phyloP scores from a whole-genome alignment of 2,329 filamentous ascomycete genomes.

The Berkeleyomyces basicola region DNA sequence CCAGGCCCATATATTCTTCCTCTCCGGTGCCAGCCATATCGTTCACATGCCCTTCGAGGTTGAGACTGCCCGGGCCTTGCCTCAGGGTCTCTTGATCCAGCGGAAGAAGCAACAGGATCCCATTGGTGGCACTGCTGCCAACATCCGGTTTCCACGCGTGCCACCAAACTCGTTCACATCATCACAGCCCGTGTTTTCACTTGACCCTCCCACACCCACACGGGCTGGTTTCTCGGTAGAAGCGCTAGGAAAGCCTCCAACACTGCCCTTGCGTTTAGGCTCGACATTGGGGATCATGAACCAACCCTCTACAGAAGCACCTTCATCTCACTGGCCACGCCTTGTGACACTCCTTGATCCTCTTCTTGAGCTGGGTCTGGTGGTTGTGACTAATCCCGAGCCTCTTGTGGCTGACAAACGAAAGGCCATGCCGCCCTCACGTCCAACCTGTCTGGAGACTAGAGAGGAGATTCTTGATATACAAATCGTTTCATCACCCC shows the following conservation, averaged over 20 bases:
- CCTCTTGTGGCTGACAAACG: slow-evolving; percentile 19
- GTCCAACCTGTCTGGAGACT: slow-evolving; percentile 45
- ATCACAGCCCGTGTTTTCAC: slow-evolving; percentile 41
- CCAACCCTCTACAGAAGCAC: slow-evolving; percentile 35
- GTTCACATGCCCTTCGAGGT: slow-evolving; percentile 92
- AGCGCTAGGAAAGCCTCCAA: slow-evolving; percentile 37
- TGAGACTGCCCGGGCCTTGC: slow-evolving; percentile 67
- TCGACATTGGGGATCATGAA: slow-evolving; percentile 41
- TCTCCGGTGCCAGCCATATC: slow-evolving; percentile 74
- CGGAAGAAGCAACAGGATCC: slow-evolving; percentile 41
- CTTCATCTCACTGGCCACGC: slow-evolving; percentile 49
- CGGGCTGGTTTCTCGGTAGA: slow-evolving; percentile 35
- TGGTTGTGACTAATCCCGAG: slow-evolving; percentile 44
- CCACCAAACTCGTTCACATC: slow-evolving; percentile 68
- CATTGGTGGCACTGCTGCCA: background rate
- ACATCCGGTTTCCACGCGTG: slow-evolving; percentile 35
- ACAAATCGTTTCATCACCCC: slow-evolving; percentile 47
- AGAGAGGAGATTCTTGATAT: slow-evolving; percentile 75
- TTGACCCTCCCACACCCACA: background rate
- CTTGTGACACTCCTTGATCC: slow-evolving; percentile 77
- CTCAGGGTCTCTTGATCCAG: slow-evolving; percentile 72
- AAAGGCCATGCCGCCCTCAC: slow-evolving; percentile 22
- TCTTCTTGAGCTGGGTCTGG: slow-evolving; percentile 66
- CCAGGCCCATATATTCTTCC: slow-evolving; percentile 84
- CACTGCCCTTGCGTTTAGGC: slow-evolving; percentile 34